phyloP scores from a whole-genome alignment of 176 grass and related monocot genomes.

The Calamus simplicifolius region DNA sequence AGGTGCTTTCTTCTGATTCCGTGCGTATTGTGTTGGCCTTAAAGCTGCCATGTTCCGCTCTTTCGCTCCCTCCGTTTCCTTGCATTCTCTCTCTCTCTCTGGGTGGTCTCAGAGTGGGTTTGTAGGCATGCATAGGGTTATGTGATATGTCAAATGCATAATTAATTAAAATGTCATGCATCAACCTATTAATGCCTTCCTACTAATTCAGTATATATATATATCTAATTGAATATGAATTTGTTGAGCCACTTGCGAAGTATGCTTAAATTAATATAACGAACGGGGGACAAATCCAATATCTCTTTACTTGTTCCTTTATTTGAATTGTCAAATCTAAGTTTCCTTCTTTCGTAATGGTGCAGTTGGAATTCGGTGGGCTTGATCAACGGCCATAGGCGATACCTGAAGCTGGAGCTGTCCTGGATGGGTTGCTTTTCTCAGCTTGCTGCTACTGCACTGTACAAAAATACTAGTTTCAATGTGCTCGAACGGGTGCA shows the following conservation, averaged over 20 bases:
- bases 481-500: no score
- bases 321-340: constrained; percentile 7
- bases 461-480: no score
- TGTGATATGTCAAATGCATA: not conserved
- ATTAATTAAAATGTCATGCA: not conserved
- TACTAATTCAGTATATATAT: not conserved
- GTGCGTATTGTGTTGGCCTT: no score
- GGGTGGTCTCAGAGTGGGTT: no score
- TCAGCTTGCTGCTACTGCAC: no score
- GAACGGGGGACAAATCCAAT: not conserved
- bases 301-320: no score
- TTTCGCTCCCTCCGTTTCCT: no score
- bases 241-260: not conserved
- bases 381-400: constrained; percentile 8
- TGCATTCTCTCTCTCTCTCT: not conserved
- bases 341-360: constrained; percentile 8
- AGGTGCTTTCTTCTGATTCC: no score
- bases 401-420: no score
- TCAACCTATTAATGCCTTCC: constrained; percentile 1
- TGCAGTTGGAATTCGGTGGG: constrained; percentile 58
- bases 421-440: no score
- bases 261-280: constrained; percentile 1
- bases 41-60: no score
- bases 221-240: not conserved
- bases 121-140: not conserved